Percentiles rank a stretch among this genome's conserved stretches.
phyloP scores from a whole-genome alignment of 208 protist genomes.

The Strigomonas galati region DNA sequence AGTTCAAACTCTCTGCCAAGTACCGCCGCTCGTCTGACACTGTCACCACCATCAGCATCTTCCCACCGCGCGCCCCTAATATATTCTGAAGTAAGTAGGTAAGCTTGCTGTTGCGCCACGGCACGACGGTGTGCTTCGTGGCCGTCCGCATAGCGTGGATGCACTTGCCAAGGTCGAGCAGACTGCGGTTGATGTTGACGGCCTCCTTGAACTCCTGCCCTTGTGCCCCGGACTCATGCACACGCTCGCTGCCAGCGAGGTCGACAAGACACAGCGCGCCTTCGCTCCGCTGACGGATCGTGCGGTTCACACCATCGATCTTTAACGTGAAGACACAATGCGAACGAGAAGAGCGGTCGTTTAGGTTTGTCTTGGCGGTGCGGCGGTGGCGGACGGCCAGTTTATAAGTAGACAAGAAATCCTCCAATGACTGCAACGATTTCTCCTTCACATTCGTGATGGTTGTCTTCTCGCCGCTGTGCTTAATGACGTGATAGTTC shows the following conservation, averaged over 20 bases:
- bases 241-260: slow-evolving; percentile 93
- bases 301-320: slow-evolving; percentile 63
- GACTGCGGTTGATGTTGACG: slow-evolving; percentile 90
- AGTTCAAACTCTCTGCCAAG: slow-evolving; percentile 83
- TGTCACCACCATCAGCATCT: slow-evolving; percentile 93
- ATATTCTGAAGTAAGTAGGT: slow-evolving; percentile 91
- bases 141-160: slow-evolving; percentile 49
- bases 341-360: slow-evolving; percentile 89
- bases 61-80: slow-evolving; percentile 81
- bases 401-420: slow-evolving; percentile 66
- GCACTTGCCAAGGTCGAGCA: slow-evolving; percentile 92
- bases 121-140: slow-evolving; percentile 45
- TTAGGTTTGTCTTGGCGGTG: slow-evolving; percentile 80
- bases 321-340: slow-evolving; percentile 86
- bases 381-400: slow-evolving; percentile 65
- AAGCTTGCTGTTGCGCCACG: slow-evolving; percentile 91
- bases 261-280: slow-evolving; percentile 90
- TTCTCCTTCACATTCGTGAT: slow-evolving; percentile 64
- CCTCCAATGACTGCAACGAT: slow-evolving; percentile 37
- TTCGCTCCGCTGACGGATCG: slow-evolving; percentile 68
- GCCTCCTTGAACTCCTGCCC: slow-evolving; percentile 87
- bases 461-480: slow-evolving; percentile 31
- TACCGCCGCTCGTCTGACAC: slow-evolving; percentile 69
- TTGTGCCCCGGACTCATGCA: slow-evolving; percentile 86
- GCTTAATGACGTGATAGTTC: slow-evolving; percentile 73